Conservation (phyloP, 2,329 filamentous ascomycete species). For the Fusarium chuoi region DNA sequence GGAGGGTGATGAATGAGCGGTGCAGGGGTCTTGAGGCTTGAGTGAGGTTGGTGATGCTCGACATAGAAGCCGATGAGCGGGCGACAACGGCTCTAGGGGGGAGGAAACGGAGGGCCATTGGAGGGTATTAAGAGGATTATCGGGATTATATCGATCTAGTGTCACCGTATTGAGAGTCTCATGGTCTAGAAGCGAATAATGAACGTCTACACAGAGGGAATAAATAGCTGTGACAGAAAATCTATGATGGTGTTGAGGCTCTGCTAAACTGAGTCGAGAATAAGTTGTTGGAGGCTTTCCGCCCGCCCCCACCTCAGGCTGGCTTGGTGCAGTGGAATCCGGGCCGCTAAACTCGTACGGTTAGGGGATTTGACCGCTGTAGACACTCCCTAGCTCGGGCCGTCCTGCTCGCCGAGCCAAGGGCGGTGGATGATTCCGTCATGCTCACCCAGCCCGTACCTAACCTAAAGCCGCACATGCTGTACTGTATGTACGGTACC, state of each 20-base stretch:
- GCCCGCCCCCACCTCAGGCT: neutral
- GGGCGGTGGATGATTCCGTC: constrained; percentile 41
- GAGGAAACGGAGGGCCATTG: constrained; percentile 37
- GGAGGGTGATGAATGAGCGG: constrained; percentile 55
- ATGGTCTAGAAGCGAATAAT: constrained; percentile 6
- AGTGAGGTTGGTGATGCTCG: constrained; percentile 32
- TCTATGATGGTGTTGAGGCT: constrained; percentile 41
- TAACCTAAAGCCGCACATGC: constrained; percentile 16
- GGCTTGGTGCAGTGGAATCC: constrained; percentile 5
- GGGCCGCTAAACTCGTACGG: constrained; percentile 3
- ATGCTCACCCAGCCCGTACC: constrained; percentile 15
- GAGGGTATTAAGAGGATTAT: neutral
- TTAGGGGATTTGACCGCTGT: constrained; percentile 23
- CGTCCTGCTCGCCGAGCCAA: constrained; percentile 42
- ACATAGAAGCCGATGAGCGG: constrained; percentile 16
- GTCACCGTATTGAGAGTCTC: neutral
- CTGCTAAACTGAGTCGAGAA: constrained; percentile 27
- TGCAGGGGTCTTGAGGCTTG: constrained; percentile 38
- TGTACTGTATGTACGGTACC: neutral
- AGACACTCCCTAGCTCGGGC: constrained; percentile 35
- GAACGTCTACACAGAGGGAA: neutral
- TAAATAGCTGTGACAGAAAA: constrained; percentile 9
- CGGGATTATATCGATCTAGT: neutral
- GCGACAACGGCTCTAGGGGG: constrained; percentile 18
- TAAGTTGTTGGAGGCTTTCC: constrained; percentile 29